Evolutionary conservation across 2,329 filamentous ascomycete genomes (phyloP).

Genomic region (Botrytis tulipae): DNA sequence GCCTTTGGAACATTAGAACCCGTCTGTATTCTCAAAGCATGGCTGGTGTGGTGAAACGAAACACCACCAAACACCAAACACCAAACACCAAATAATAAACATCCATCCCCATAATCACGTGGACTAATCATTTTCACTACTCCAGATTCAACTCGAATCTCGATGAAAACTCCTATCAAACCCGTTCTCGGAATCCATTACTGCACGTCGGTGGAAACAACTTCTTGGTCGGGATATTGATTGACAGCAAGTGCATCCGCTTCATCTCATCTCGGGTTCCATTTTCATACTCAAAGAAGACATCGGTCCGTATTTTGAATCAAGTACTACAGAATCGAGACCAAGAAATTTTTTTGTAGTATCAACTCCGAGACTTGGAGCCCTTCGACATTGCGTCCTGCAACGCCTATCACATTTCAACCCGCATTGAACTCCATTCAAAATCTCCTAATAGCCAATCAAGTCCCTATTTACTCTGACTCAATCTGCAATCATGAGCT

Average conservation of each 20-base stretch:
- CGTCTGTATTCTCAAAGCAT: background rate
- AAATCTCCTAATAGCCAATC: background rate
- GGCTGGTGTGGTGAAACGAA: background rate
- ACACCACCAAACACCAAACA: background rate
- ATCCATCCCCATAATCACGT: conserved; percentile 6
- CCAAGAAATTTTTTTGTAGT: background rate
- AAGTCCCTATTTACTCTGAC: background rate
- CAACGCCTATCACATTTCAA: conserved; percentile 3
- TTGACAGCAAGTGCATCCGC: background rate
- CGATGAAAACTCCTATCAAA: background rate
- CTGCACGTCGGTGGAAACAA: background rate
- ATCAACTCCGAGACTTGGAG: background rate
- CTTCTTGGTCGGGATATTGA: background rate
- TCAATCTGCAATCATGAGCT: conserved; percentile 22
- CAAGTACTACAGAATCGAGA: background rate
- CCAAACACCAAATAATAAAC: background rate
- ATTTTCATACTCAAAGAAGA: too few relatives aligned
- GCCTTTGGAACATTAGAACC: background rate
- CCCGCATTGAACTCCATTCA: background rate
- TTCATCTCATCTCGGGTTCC: background rate
- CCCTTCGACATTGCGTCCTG: background rate
- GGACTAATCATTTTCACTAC: background rate
- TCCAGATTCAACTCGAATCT: background rate
- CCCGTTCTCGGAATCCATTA: background rate
- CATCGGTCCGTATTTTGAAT: conserved; percentile 1